These are phyloP conservation scores for Penicillium palitans DNA, from an alignment of 2,329 filamentous ascomycete species.

Conservation along the genomic window DNA sequence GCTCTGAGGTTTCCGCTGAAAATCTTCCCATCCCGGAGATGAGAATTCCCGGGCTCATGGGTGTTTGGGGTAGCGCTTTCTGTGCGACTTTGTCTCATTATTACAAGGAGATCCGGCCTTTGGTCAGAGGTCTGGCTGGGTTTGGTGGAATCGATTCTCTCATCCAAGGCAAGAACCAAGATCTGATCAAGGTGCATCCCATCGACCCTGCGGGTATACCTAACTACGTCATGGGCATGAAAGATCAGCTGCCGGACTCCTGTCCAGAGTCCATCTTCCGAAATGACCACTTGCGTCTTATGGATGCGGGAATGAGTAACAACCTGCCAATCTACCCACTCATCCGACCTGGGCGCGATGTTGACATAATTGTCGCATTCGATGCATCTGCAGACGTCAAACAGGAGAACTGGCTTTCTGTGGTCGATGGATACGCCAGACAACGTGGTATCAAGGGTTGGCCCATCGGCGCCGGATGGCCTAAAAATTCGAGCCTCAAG, in stretches of 20 bases:
- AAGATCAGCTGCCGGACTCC: conserved; percentile 69
- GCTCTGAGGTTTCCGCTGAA: conserved; percentile 62
- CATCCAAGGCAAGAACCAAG: conserved; percentile 77
- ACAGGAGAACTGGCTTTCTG: conserved; percentile 91
- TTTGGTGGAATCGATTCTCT: conserved; percentile 77
- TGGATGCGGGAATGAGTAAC: conserved; percentile 99
- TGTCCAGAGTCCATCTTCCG: conserved; percentile 76
- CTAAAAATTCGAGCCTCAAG: conserved; percentile 61
- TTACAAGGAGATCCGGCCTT: conserved; percentile 86
- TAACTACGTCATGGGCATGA: conserved; percentile 84
- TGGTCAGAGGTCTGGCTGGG: conserved; percentile 72
- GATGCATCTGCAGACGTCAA: conserved; percentile 92
- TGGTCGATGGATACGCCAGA: conserved; percentile 87
- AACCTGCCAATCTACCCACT: conserved; percentile 95
- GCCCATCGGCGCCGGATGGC: conserved; percentile 95
- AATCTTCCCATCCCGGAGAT: conserved; percentile 77
- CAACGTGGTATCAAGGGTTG: conserved; percentile 91
- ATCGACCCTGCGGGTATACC: conserved; percentile 89
- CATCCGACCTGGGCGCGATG: conserved; percentile 79
- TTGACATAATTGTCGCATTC: conserved; percentile 89
- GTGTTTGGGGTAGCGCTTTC: conserved; percentile 95
- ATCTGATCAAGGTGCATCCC: conserved; percentile 88
- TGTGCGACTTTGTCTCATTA: conserved; percentile 95
- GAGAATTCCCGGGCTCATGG: conserved; percentile 79
- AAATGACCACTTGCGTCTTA: conserved; percentile 72